Conservation (phyloP, 306 rosid genomes). For the Chamaecrista fasciculata region DNA sequence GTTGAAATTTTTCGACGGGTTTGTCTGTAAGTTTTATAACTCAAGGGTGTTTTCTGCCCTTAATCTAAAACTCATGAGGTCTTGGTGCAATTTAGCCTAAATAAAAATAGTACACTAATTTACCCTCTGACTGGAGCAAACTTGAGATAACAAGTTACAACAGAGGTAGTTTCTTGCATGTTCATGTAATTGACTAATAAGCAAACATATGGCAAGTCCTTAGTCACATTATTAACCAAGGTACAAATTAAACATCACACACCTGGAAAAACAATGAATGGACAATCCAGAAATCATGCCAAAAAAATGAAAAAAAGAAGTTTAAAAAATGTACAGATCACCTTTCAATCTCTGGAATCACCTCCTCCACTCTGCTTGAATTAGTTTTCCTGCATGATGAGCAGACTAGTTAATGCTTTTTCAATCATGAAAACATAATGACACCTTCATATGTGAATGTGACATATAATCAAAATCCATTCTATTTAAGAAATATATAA, state of each 20-base stretch:
- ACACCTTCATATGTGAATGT: not conserved
- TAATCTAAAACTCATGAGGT: no score
- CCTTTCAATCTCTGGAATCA: conserved; percentile 51
- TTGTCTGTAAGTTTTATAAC: no score
- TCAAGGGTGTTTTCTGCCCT: no score
- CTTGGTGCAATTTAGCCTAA: no score
- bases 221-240: not conserved
- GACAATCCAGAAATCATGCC: conserved; percentile 33
- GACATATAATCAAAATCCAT: conserved; percentile 1
- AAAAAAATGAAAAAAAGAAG: no score
- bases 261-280: conserved; percentile 18
- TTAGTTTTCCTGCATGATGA: conserved; percentile 56
- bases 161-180: not conserved
- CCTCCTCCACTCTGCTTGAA: conserved; percentile 89
- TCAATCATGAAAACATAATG: conserved; percentile 15
- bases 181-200: not conserved
- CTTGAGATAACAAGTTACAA: no score
- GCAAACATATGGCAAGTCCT: not conserved
- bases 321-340: conserved; percentile 58
- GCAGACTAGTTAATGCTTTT: not conserved
- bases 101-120: no score
- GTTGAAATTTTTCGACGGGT: no score
- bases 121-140: no score
- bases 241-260: conserved; percentile 26
- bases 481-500: not conserved